Evolutionary conservation across 495 filamentous ascomycete genomes (phyloP), one percentile per base, ranked within the genome.

Genomic region (Trichodelitschia bisporula): DNA sequence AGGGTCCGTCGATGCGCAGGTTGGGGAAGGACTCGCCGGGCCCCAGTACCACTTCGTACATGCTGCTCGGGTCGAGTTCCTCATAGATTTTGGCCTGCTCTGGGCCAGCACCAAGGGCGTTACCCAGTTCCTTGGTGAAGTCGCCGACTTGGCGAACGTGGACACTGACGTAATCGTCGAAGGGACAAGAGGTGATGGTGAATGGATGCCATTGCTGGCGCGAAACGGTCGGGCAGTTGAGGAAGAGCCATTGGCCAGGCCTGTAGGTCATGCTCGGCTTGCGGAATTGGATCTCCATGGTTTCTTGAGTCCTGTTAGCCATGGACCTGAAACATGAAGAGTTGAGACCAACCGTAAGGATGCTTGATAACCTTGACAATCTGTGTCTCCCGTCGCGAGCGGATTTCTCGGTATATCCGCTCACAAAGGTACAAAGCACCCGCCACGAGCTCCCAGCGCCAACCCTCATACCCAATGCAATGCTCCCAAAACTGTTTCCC

Each of bases 201-300:
- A 95, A 99, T 11, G 86, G 86, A 53, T 99, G 86, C 86, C 86
- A 99, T 56, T 99, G 84, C 38, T 72, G 69, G 34, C 56, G 63
- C 31, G 77, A 89, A 24, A 99, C 69, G 3, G 75, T 67, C 2
- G 86, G 86, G 6, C 91, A 68, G 50, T 95, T 82, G 32, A 99
- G 56, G 56, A 95, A 92, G 13, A 95, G 66, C 79, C 83, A 99
- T 50, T 99, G 86, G 20, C 86, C 86, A 15, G 89, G 68, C 61
- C 93, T 93, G 66, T 99, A 99, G 41, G 72, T 80, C 75, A 99
- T 90, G 36, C 73, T 79, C 6, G 83, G 77, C 49, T 95, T 99
- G 41, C 60, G 61, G 47, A 99, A 95, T 50, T 99, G 86, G 40
- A 99, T 83, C 50, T 99, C 86, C 50, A 95, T 77, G 31, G 82